Evolutionary conservation across 108 stramenopile species (phyloP), one percentile per base, ranked within the genome.

Genomic region (Fistulifera pelliculosa): DNA sequence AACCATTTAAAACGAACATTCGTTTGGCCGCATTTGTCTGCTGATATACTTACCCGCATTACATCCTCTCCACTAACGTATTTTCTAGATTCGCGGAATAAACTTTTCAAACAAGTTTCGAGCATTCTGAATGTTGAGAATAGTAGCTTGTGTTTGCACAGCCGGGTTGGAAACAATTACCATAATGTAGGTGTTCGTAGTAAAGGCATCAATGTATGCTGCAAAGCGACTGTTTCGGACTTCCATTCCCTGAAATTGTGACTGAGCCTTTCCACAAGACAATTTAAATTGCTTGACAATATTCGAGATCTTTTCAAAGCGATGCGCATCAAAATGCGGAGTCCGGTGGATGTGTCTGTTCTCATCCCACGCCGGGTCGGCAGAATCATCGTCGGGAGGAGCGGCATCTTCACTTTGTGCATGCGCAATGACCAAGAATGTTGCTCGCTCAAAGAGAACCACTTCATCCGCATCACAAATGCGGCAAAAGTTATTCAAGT

Each of bases 211-310:
- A 65, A 99, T 95, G 58, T 80, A 91, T 1, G 96, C 96, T 13
- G 82, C 71, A 56, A 99, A 98, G 41, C 70, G 64, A 0, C 79
- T 76, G 72, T 98, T 97, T 18, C 79, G 71, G 19, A 98, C 96
- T 64, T 95, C 79, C 96, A 98, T 97, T 7, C 94, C 95, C 61
- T 95, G 90, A 64, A 99, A 98, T 58, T 91, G 77, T 7, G 92
- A 87, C 63, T 94, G 85, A 1, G 94, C 85, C 74, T 98, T 98
- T 54, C 87, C 87, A 60, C 97, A 98, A 64, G 75, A 75, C 22
- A 98, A 81, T 62, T 99, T 99, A 86, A 99, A 97, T 62, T 99
- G 98, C 69, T 99, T 99, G 68, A 99, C 88, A 78, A 99, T 99
- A 60, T 99, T 99, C 72, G 87, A 90, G 41, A 99, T 96, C 65